Conservation (phyloP, 352 stramenopile species). For the Globisporangium cederbergense region DNA sequence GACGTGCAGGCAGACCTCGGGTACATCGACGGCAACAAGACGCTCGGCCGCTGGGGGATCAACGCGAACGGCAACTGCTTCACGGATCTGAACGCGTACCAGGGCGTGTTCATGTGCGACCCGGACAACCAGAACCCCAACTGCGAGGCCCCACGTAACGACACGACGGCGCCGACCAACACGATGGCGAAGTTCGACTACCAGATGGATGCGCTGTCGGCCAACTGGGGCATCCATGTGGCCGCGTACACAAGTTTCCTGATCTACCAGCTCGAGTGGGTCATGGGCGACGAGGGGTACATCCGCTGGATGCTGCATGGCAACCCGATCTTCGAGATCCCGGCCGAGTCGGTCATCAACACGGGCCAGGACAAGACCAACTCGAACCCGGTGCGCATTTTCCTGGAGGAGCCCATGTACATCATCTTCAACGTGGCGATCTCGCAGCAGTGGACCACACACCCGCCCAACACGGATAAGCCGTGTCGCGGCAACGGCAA, state of each 20-base stretch:
- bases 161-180: slow-evolving; percentile 44
- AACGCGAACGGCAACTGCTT: slow-evolving; percentile 69
- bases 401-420: slow-evolving; percentile 90
- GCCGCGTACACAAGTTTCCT: slow-evolving; percentile 61
- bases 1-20: slow-evolving; percentile 53
- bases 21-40: slow-evolving; percentile 44
- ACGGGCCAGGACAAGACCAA: slow-evolving; percentile 35
- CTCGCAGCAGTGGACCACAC: slow-evolving; percentile 79
- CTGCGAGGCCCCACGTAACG: slow-evolving; percentile 42
- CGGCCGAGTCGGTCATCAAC: slow-evolving; percentile 46
- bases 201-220: slow-evolving; percentile 73
- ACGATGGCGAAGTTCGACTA: slow-evolving; percentile 62
- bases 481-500: slow-evolving; percentile 57
- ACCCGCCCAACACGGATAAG: slow-evolving; percentile 51
- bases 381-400: slow-evolving; percentile 51
- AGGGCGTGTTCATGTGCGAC: slow-evolving; percentile 58
- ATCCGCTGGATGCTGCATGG: slow-evolving; percentile 64
- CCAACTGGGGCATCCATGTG: slow-evolving; percentile 65
- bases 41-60: slow-evolving; percentile 53
- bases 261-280: slow-evolving; percentile 70
- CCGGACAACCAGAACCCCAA: slow-evolving; percentile 53
- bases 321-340: slow-evolving; percentile 68
- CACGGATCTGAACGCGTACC: slow-evolving; percentile 58
- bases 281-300: slow-evolving; percentile 59
- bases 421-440: slow-evolving; percentile 94